Evolutionary conservation across 768 basidiomycete species (phyloP), one percentile per base, ranked within the genome.

Genomic region (Xanthoconium purpureum): DNA sequence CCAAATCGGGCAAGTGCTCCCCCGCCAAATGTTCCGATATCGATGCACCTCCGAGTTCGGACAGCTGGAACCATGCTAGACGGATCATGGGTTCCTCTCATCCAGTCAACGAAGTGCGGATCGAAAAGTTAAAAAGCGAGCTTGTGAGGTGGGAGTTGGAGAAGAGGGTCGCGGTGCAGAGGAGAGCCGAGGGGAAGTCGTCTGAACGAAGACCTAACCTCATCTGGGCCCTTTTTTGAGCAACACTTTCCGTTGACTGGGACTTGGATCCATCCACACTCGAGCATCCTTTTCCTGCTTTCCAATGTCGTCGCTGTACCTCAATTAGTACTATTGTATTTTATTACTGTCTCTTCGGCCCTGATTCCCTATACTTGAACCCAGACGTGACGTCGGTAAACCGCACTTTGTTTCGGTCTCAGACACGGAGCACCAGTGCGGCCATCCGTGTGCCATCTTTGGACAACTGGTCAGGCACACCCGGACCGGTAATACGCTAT

Each of bases 131-230:
- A 12, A 70, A 72, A 54, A 47, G 66, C 30, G 82, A 84, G 65
- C 68, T 84, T 20, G 71, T 66, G 29, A 66, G 75, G 50, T 84
- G 82, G 82, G 73, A 75, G 49, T 43, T 64, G 40, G 77, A 71
- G 53, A 65, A 67, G 58, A 59, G 70, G 50, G 71, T 70, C 11
- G 70, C 65, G 0, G 46, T 57, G 28, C 61, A 43, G 43, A 59
- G 56, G 57, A 67, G 57, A 47, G 54, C 55, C 1, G 61, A 64
- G 47, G 72, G 67, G 9, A 61, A 58, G 55, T 17, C 54, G 6
- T 10, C 33, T 1, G 61, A 69, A 55, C 60, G 47, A 43, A 66
- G 45, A 40, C 45, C 64, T 9, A 40, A 46, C 44, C 12, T 30
- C 40, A 28, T 37, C 10, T 61, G 65, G 67, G 42, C 45, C 3